Evolutionary conservation across 352 stramenopile genomes (phyloP).

Genomic region (Globisporangium iwayamae): DNA sequence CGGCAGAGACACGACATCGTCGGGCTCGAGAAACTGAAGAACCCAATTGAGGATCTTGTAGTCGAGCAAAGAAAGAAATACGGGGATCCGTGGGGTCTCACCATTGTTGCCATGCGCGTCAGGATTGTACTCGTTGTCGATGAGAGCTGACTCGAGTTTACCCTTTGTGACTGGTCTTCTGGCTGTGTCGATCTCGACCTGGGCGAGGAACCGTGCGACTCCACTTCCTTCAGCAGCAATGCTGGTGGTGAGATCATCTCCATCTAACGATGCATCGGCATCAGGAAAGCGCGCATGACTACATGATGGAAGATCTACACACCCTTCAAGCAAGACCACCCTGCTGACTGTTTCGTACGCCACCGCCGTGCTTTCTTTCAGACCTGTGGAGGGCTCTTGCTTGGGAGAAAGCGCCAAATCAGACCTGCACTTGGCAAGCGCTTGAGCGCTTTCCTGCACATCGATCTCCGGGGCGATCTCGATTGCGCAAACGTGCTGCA

Average conservation of each 20-base stretch:
- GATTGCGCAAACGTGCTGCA: slow-evolving; percentile 34
- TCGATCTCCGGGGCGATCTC: slow-evolving; percentile 22
- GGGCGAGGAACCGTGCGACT: not conserved
- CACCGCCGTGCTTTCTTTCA: not conserved
- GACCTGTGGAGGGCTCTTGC: not conserved
- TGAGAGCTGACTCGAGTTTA: not conserved
- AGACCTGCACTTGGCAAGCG: not conserved
- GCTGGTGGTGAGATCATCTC: not conserved
- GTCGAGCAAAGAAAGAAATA: not conserved
- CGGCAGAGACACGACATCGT: not conserved
- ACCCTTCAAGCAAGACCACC: slow-evolving; percentile 15
- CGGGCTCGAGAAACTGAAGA: slow-evolving; percentile 6
- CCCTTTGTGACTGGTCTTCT: not conserved
- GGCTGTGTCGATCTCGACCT: not conserved
- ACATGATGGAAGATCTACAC: not conserved
- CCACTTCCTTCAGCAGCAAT: not conserved
- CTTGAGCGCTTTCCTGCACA: not conserved
- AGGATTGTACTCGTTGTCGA: not conserved
- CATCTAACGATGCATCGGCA: not conserved
- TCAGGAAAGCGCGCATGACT: not conserved
- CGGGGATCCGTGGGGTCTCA: not conserved
- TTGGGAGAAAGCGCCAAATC: not conserved
- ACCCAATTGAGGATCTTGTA: slow-evolving; percentile 2
- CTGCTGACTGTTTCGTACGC: not conserved
- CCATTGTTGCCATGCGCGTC: not conserved